Percentiles rank a stretch among this genome's conserved stretches.
phyloP scores from a whole-genome alignment of 805 yeast species.

The Grigorovia jiainica region DNA sequence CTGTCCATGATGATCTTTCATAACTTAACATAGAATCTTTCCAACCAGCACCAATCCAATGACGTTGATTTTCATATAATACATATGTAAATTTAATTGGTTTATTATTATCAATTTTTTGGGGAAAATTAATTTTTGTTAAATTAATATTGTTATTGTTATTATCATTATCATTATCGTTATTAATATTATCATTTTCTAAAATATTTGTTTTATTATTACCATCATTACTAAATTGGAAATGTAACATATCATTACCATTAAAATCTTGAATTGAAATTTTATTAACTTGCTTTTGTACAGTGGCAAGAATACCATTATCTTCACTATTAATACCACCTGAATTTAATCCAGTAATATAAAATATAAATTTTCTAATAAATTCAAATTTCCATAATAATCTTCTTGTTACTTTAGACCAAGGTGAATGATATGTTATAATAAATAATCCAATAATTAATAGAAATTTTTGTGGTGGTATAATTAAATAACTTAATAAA shows the following conservation, averaged over 20 bases:
- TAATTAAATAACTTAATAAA: conserved; percentile 51
- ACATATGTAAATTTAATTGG: conserved; percentile 84
- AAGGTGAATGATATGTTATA: conserved; percentile 78
- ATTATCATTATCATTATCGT: background rate
- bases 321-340: conserved; percentile 37
- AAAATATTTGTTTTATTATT: background rate
- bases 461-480: conserved; percentile 62
- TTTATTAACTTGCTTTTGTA: conserved; percentile 32
- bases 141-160: background rate
- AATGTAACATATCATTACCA: conserved; percentile 7
- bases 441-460: conserved; percentile 49
- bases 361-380: conserved; percentile 63
- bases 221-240: conserved; percentile 26
- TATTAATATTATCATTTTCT: background rate
- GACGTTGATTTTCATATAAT: conserved; percentile 86
- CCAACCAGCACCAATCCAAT: conserved; percentile 98
- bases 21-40: conserved; percentile 84
- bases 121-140: conserved; percentile 1
- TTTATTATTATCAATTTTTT: conserved; percentile 21
- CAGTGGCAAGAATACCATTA: conserved; percentile 28
- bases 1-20: conserved; percentile 96
- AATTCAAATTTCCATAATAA: conserved; percentile 74
- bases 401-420: conserved; percentile 74
- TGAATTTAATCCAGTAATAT: conserved; percentile 81
- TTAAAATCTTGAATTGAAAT: conserved; percentile 7